Conservation (phyloP, 805 yeast species). For the Spathaspora hagerdaliae region DNA sequence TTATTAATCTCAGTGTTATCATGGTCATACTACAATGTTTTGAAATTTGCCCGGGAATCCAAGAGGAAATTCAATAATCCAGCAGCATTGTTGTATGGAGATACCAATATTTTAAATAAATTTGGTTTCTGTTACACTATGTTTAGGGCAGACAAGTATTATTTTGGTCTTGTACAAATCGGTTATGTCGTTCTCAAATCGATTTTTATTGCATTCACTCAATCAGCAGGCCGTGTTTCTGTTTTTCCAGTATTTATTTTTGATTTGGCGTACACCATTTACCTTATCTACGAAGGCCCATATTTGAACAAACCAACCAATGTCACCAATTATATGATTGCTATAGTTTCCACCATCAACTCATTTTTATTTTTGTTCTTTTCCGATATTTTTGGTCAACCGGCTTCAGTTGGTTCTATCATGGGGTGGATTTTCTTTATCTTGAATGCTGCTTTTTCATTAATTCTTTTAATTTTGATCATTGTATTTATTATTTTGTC, state of each 20-base stretch:
- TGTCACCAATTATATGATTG: constrained; percentile 65
- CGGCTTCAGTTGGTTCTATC: constrained; percentile 70
- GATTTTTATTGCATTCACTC: constrained; percentile 73
- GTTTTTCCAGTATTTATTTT: constrained; percentile 70
- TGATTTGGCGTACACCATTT: constrained; percentile 66
- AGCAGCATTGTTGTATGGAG: constrained; percentile 83
- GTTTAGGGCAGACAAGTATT: constrained; percentile 76
- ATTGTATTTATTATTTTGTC: constrained; percentile 63
- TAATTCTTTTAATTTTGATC: constrained; percentile 66
- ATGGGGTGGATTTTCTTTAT: constrained; percentile 93
- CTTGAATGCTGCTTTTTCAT: constrained; percentile 83
- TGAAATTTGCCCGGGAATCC: constrained; percentile 60
- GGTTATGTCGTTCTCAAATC: constrained; percentile 62
- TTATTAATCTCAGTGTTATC: constrained; percentile 56
- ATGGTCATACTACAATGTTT: constrained; percentile 65
- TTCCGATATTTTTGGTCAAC: constrained; percentile 79
- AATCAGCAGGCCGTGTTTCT: constrained; percentile 77
- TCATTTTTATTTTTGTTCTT: constrained; percentile 84
- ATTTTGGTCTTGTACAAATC: constrained; percentile 72
- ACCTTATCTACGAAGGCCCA: constrained; percentile 64
- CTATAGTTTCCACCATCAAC: constrained; percentile 69
- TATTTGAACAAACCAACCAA: constrained; percentile 83
- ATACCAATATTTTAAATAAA: constrained; percentile 63
- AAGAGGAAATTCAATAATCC: constrained; percentile 65
- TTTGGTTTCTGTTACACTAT: constrained; percentile 89